Evolutionary conservation across 2,329 filamentous ascomycete genomes (phyloP), one percentile per base, ranked within the genome.

Genomic region (Hypoxylon sp.): DNA sequence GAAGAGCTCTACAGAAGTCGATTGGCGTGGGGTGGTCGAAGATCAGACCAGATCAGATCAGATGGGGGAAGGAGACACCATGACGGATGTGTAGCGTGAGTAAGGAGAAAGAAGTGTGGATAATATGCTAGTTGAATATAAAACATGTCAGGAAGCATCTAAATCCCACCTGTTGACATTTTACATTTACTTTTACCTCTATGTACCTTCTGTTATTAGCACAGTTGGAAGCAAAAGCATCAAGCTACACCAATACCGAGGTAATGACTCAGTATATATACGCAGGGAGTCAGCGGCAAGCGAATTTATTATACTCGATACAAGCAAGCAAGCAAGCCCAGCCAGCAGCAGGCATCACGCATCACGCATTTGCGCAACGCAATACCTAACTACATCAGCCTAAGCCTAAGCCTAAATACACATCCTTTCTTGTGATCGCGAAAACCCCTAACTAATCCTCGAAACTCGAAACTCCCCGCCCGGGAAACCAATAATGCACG

Each of bases 301-400:
- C 14, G 52, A 56, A 56, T 62, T 50, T 62, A 62, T 62, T 62
- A 56, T 50, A 55, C 41, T 62, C 25, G 43, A 45, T 50, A 62
- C 27, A 53, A 50, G 55, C 45, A 27, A 27, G 25, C 25, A 27
- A 27, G 25, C 25, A 27, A 63, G n/a, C n/a, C n/a, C n/a, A n/a
- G n/a, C n/a, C n/a, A n/a, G n/a, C n/a, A n/a, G 60, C 51, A 51
- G 25, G 30, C 30, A 32, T 32, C n/a, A n/a, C n/a, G n/a, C n/a
- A n/a, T n/a, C n/a, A n/a, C n/a, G n/a, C n/a, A n/a, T n/a, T n/a
- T 39, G 52, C 52, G 56, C 51, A 54, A 56, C 32, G 45, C 56
- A n/a, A n/a, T n/a, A n/a, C n/a, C n/a, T n/a, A n/a, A n/a, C n/a
- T n/a, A n/a, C n/a, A n/a, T n/a, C n/a, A n/a, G n/a, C n/a, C n/a